Base-by-base conservation (phyloP, 768 basidiomycete genomes). In the Stropharia rugosoannulata region DNA sequence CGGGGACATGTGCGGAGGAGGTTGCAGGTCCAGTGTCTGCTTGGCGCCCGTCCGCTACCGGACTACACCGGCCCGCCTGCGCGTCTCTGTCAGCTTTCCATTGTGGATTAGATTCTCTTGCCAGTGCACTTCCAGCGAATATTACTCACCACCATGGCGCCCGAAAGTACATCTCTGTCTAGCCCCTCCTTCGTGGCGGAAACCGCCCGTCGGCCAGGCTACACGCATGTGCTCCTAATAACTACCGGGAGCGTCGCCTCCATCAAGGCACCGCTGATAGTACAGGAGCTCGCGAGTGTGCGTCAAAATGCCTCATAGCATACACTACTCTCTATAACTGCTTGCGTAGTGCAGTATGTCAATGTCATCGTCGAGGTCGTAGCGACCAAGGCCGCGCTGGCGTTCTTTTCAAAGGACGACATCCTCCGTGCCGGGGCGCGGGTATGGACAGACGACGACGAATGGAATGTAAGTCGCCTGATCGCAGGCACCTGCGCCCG, bases 161-260 rank as follows among this genome's bases (percentile, higher is more conserved):
- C 42, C 22, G 16, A 16, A 22, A 43, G 1, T 22, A 16, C 18
- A 27, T 9, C 15, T 37, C 16, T 19, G 40, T n/a, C 46, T 38
- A 55, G 25, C 6, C 9, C 60, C 57, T 2, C 56, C 9, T 83
- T 83, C 64, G 64, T 74, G 42, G 75, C 80, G 15, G 69, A 74
- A 50, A 52, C 65, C 7, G 72, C 79, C 56, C 78, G 80, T 41
- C 65, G 60, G 9, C 66, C 73, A 16, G 79, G 77, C 1, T 70
- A 68, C 57, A 77, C 73, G 0, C 89, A 95, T 65, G 83, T 97
- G 42, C 71, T 98, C 4, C 77, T 98, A 38, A 85, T 98, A 57
- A 87, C 90, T 0, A 92, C 93, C 0, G 95, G 96, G n/a, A 95
- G 92, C 65, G 96, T 99, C 8, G 95, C 96, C 0, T 93, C 93